Conservation (phyloP, 495 filamentous ascomycete genomes). For the Cryomyces antarcticus region DNA sequence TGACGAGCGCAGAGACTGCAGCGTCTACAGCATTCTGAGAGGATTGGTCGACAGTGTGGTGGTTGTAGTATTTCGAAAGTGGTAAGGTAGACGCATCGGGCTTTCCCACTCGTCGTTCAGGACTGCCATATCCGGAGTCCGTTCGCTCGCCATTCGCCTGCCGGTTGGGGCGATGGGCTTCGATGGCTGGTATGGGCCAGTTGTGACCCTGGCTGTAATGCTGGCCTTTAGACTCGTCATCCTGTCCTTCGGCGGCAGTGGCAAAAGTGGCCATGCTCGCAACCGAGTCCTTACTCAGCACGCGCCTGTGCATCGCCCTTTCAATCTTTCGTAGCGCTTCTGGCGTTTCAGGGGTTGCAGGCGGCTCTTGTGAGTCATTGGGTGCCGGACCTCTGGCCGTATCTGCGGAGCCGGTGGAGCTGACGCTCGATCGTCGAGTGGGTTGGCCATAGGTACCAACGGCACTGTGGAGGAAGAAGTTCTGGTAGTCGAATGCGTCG, state of each 20-base stretch:
- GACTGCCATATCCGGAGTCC: neutral
- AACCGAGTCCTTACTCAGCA: slow-evolving; percentile 44
- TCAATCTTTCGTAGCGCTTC: slow-evolving; percentile 22
- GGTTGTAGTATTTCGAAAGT: too few species aligned
- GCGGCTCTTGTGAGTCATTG: neutral
- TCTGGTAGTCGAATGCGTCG: slow-evolving; percentile 93
- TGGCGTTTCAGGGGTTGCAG: slow-evolving; percentile 4
- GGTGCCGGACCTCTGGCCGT: slow-evolving; percentile 39
- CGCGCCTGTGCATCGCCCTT: slow-evolving; percentile 24
- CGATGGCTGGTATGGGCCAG: slow-evolving; percentile 9
- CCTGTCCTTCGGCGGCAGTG: slow-evolving; percentile 51
- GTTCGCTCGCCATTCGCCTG: neutral
- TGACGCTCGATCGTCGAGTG: slow-evolving; percentile 26
- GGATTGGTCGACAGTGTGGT: too few species aligned
- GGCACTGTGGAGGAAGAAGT: slow-evolving; percentile 82
- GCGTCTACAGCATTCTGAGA: too few species aligned
- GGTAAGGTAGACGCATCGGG: too few species aligned
- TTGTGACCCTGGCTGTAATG: slow-evolving; percentile 19
- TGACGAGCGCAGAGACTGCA: too few species aligned
- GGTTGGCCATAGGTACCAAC: slow-evolving; percentile 43
- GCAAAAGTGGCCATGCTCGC: slow-evolving; percentile 69
- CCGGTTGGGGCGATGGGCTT: slow-evolving; percentile 2
- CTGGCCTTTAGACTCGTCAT: slow-evolving; percentile 11
- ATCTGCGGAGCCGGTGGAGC: slow-evolving; percentile 41
- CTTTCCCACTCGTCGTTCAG: neutral